Evolutionary conservation across 345 rosid species (phyloP).

Genomic region (Fremontodendron californicum): DNA sequence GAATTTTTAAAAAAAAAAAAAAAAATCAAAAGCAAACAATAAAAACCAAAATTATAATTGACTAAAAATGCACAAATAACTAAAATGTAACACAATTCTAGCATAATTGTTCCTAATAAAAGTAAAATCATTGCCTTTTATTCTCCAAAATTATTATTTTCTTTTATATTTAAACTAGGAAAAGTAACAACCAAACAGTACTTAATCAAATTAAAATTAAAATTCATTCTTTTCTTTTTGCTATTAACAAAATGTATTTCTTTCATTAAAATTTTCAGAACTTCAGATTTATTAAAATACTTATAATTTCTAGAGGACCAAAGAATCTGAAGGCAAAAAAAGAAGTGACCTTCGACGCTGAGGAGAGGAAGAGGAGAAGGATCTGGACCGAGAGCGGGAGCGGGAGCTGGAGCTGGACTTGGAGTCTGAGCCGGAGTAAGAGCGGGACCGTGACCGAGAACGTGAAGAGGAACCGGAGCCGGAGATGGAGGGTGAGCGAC

Average conservation of each 20-base stretch:
- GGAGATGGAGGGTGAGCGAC: slow-evolving; percentile 56
- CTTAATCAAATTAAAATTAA: neutral
- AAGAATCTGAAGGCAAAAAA: neutral
- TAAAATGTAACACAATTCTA: neutral
- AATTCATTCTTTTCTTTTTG: neutral
- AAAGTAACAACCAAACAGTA: neutral
- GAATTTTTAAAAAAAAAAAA: too few relatives aligned
- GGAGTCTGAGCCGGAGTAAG: slow-evolving; percentile 42
- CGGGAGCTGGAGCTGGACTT: slow-evolving; percentile 37
- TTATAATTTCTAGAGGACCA: neutral
- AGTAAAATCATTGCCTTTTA: neutral
- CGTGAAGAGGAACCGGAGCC: slow-evolving; percentile 50
- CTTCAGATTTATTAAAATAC: neutral
- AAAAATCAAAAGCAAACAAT: too few relatives aligned
- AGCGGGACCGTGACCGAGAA: too few relatives aligned
- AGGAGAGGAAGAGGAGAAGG: slow-evolving; percentile 65
- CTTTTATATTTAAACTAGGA: neutral
- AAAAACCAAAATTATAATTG: too few relatives aligned
- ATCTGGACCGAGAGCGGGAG: slow-evolving; percentile 46
- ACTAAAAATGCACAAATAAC: too few relatives aligned
- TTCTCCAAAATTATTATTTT: neutral
- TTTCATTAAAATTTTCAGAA: neutral
- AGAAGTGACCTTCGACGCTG: slow-evolving; percentile 40
- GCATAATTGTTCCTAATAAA: neutral
- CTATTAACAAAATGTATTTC: neutral